Evolutionary conservation across 345 rosid genomes (phyloP).

Genomic region (Syzygium oleosum): DNA sequence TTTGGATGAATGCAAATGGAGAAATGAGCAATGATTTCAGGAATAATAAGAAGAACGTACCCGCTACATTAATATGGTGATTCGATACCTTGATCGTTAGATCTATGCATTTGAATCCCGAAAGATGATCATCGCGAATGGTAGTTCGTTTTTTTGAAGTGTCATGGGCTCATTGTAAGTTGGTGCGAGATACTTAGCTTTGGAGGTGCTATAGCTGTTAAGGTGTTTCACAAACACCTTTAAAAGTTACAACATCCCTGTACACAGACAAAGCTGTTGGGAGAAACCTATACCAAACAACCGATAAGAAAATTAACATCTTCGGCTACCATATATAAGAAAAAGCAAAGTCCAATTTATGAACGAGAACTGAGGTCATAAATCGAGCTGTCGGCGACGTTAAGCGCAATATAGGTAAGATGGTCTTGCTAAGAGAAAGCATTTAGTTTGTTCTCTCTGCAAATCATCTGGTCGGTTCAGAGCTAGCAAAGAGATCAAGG

Average conservation of each 20-base stretch:
- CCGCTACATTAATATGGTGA: background rate
- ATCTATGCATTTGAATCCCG: background rate
- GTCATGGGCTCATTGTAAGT: background rate
- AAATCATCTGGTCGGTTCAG: background rate
- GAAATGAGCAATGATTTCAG: background rate
- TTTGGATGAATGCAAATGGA: accelerated
- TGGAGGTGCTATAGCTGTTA: background rate
- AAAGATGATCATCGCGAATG: background rate
- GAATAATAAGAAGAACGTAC: background rate
- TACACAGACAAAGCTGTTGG: background rate
- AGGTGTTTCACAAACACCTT: background rate
- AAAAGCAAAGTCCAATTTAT: background rate
- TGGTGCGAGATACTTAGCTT: background rate
- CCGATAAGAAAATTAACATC: background rate
- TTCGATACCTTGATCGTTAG: background rate
- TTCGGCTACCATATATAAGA: background rate
- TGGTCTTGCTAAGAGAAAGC: background rate
- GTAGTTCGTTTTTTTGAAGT: background rate
- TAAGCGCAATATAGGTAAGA: background rate
- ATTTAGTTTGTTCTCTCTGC: background rate
- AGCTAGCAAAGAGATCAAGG: background rate
- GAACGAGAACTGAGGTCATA: background rate
- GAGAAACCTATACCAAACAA: background rate
- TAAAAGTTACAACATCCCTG: background rate
- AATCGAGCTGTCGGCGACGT: background rate